Evolutionary conservation across 345 rosid species (phyloP).

Genomic region (Brassica incana): DNA sequence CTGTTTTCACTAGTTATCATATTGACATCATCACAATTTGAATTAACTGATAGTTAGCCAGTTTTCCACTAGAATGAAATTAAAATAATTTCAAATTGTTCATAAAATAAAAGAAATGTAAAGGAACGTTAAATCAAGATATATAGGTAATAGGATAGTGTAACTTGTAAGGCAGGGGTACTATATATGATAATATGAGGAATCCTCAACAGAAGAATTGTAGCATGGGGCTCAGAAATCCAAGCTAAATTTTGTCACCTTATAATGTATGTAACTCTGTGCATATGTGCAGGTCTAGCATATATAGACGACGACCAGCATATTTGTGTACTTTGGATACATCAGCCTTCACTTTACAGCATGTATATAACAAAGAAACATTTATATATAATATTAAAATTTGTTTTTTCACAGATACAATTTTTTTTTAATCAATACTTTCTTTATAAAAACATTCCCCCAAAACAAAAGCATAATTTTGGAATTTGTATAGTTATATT

Average conservation of each 20-base stretch:
- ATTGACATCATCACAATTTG: neutral
- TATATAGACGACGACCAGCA: conserved; percentile 34
- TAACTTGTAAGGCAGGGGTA: neutral
- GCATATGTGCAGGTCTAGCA: conserved; percentile 26
- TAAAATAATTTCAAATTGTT: neutral
- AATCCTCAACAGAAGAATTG: neutral
- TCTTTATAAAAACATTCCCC: neutral
- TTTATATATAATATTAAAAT: too few relatives aligned
- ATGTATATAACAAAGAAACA: conserved; percentile 3
- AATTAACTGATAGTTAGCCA: neutral
- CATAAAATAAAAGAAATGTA: neutral
- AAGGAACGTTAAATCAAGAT: neutral
- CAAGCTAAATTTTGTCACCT: conserved; percentile 25
- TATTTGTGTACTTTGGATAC: conserved; percentile 25
- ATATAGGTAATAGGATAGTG: neutral
- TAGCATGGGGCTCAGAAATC: conserved; percentile 32
- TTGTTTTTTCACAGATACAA: neutral
- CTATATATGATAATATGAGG: neutral
- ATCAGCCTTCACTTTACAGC: conserved; percentile 29
- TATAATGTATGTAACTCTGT: conserved; percentile 27
- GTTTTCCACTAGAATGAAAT: neutral
- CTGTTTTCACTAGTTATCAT: neutral
- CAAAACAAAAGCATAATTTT: neutral
- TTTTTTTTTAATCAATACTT: neutral
- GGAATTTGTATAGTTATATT: neutral